Conservation (phyloP, 2,329 filamentous ascomycete species). For the Scedosporium aurantiacum region DNA sequence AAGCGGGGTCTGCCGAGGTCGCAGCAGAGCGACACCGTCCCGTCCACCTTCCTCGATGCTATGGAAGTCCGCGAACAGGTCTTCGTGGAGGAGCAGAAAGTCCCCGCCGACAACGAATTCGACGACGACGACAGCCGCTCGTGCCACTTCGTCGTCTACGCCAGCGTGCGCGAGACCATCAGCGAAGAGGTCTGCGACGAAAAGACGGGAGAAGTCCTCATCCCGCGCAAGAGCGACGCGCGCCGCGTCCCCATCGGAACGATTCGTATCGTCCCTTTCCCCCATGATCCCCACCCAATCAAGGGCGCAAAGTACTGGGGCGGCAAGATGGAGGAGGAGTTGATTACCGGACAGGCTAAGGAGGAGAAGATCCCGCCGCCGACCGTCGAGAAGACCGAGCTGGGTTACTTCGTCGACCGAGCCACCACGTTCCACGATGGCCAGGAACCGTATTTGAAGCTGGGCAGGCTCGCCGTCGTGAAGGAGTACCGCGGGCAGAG, state of each 20-base stretch:
- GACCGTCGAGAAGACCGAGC: constrained; percentile 12
- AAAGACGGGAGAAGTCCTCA: constrained; percentile 24
- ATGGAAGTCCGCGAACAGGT: constrained; percentile 52
- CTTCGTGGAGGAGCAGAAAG: constrained; percentile 48
- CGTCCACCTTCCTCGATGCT: constrained; percentile 48
- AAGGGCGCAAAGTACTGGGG: constrained; percentile 37
- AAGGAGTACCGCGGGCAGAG: constrained; percentile 53
- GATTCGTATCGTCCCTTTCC: constrained; percentile 71
- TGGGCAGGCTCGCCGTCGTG: constrained; percentile 67
- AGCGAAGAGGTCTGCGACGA: constrained; percentile 32
- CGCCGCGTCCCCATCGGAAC: constrained; percentile 52
- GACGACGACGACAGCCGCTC: constrained; percentile 70
- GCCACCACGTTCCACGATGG: constrained; percentile 45
- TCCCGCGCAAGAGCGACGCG: constrained; percentile 32
- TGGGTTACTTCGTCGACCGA: constrained; percentile 23
- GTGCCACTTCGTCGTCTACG: constrained; percentile 85
- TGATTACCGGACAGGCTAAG: constrained; percentile 12
- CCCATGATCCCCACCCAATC: constrained; percentile 55
- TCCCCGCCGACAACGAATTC: constrained; percentile 58
- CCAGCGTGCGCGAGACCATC: constrained; percentile 41
- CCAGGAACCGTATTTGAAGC: constrained; percentile 67
- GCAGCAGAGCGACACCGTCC: constrained; percentile 34
- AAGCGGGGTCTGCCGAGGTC: constrained; percentile 26
- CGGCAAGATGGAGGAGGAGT: constrained; percentile 25
- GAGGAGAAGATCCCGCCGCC: constrained; percentile 12